Conservation (phyloP, 2,329 filamentous ascomycete species). For the Ambrosiella xylebori region DNA sequence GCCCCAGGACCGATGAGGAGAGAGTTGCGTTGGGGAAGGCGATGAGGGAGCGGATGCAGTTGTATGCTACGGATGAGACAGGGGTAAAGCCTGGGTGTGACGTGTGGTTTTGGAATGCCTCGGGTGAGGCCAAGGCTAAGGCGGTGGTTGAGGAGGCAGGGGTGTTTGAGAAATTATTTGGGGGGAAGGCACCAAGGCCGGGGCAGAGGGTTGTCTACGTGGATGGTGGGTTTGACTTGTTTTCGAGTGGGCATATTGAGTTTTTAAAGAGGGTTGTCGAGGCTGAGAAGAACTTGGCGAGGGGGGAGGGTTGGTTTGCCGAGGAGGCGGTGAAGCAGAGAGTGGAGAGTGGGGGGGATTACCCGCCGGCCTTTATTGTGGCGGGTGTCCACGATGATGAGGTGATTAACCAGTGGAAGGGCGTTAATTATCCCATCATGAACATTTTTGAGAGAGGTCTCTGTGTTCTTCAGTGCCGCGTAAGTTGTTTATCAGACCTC, state of each 20-base stretch:
- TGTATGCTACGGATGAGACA: constrained; percentile 77
- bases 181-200: constrained; percentile 51
- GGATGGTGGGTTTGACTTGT: constrained; percentile 90
- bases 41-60: constrained; percentile 60
- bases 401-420: constrained; percentile 93
- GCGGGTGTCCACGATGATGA: constrained; percentile 88
- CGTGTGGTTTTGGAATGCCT: constrained; percentile 67
- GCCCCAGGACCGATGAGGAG: constrained; percentile 52
- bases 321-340: constrained; percentile 46
- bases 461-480: constrained; percentile 86
- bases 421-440: constrained; percentile 98
- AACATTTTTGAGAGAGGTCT: constrained; percentile 94
- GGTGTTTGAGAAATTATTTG: constrained; percentile 48
- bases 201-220: constrained; percentile 87
- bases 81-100: constrained; percentile 63
- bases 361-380: constrained; percentile 70
- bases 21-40: constrained; percentile 42
- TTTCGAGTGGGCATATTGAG: constrained; percentile 92
- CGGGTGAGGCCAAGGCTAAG: constrained; percentile 28
- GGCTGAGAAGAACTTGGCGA: constrained; percentile 53
- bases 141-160: constrained; percentile 38
- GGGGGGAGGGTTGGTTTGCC: constrained; percentile 55
- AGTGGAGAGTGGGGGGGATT: constrained; percentile 51
- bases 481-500: constrained; percentile 24
- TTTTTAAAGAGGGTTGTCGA: constrained; percentile 67